These are phyloP conservation scores for Hapsidospora chrysogenum DNA, from an alignment of 495 filamentous ascomycete species.

Conservation along the genomic window DNA sequence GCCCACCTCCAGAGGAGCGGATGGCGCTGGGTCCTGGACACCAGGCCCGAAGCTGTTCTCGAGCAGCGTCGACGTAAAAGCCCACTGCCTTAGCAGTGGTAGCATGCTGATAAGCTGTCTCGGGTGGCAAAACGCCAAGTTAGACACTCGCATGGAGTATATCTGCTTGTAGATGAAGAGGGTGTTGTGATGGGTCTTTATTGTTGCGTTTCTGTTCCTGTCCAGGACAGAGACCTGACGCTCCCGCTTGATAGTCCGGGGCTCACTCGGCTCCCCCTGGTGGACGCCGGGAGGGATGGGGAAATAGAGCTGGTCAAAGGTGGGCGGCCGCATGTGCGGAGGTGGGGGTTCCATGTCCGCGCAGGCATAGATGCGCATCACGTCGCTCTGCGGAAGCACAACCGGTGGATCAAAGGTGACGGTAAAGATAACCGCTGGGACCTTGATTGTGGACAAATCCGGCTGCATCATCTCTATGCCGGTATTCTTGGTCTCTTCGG, in stretches of 20 bases:
- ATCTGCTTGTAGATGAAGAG: slow-evolving; percentile 57
- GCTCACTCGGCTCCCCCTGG: slow-evolving; percentile 19
- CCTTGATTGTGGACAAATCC: slow-evolving; percentile 21
- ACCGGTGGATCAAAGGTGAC: slow-evolving; percentile 75
- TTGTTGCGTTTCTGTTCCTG: slow-evolving; percentile 19
- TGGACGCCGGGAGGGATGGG: slow-evolving; percentile 19
- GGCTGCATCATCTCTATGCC: slow-evolving; percentile 17
- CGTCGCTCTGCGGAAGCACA: slow-evolving; percentile 49
- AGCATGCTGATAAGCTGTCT: slow-evolving; percentile 66
- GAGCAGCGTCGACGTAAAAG: slow-evolving; percentile 46
- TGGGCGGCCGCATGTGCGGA: slow-evolving; percentile 35
- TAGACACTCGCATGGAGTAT: slow-evolving; percentile 47
- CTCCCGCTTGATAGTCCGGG: slow-evolving; percentile 17
- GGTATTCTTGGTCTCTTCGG: slow-evolving; percentile 18
- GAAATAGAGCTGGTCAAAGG: slow-evolving; percentile 53
- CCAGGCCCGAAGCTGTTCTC: slow-evolving; percentile 33
- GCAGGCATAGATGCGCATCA: slow-evolving; percentile 43
- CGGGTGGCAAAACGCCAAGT: slow-evolving; percentile 75
- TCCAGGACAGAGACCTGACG: slow-evolving; percentile 16
- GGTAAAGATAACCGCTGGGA: slow-evolving; percentile 66
- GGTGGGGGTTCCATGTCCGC: slow-evolving; percentile 35
- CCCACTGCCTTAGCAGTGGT: slow-evolving; percentile 61
- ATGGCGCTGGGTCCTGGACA: neutral
- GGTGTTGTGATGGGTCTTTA: slow-evolving; percentile 44
- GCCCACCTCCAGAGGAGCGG: neutral